These are phyloP conservation scores for Kwoniella mangroviensis DNA, from an alignment of 768 basidiomycete genomes.

Conservation along the genomic window DNA sequence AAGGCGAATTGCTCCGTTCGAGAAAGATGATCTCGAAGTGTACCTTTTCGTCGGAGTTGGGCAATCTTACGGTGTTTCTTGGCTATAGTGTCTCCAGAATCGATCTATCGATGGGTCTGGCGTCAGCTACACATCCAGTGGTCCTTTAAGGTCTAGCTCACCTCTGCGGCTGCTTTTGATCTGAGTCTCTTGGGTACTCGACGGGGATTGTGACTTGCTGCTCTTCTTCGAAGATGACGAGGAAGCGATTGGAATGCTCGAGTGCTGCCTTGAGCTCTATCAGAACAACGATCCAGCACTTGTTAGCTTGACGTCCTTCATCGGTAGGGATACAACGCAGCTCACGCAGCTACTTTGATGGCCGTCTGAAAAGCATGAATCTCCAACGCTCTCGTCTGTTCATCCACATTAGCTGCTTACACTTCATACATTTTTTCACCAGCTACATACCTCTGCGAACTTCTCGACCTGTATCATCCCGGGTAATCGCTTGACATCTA, in stretches of 20 bases:
- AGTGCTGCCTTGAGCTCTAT: slow-evolving; percentile 71
- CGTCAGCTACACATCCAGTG: background rate
- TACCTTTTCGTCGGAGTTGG: slow-evolving; percentile 69
- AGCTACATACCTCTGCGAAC: slow-evolving; percentile 74
- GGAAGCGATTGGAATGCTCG: slow-evolving; percentile 92
- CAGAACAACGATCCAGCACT: background rate
- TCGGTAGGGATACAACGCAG: background rate
- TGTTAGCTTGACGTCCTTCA: background rate
- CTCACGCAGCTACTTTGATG: slow-evolving; percentile 77
- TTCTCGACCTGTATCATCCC: slow-evolving; percentile 81
- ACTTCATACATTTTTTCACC: background rate
- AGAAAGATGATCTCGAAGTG: slow-evolving; percentile 60
- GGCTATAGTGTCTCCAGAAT: slow-evolving; percentile 59
- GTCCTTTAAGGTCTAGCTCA: slow-evolving; percentile 53
- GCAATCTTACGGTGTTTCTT: slow-evolving; percentile 61
- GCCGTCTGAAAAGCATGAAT: slow-evolving; percentile 86
- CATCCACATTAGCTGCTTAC: background rate
- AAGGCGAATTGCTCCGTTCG: slow-evolving; percentile 69
- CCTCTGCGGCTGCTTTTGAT: slow-evolving; percentile 81
- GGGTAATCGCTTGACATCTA: slow-evolving; percentile 70
- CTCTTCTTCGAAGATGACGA: slow-evolving; percentile 84
- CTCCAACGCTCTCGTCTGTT: slow-evolving; percentile 81
- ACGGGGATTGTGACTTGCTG: slow-evolving; percentile 91
- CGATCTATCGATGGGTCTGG: slow-evolving; percentile 61
- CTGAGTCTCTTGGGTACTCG: slow-evolving; percentile 84